Base-by-base conservation (phyloP, 169 alveolate genomes). In the Plasmodium cynomolgi region DNA sequence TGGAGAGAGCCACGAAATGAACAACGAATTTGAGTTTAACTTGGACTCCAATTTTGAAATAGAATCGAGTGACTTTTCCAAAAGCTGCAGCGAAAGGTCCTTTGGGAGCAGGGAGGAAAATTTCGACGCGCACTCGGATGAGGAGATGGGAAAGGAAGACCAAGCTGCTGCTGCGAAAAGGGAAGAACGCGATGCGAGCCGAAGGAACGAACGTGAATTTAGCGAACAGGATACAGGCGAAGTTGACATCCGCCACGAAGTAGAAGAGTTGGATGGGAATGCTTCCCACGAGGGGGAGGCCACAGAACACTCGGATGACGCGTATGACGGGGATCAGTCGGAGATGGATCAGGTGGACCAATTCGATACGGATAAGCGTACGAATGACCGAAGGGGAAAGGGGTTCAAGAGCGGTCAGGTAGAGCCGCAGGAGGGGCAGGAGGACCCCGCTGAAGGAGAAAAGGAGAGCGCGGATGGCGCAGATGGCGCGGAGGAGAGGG, bases 51-150 rank as follows among this genome's bases (percentile, higher is more conserved):
- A 50, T 47, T 91, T 91, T 73, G 92, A 91, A 71, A 91, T 91
- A 29, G 95, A 91, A 23, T 91, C 95, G 15, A 91, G 91, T 33
- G 95, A 91, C 83, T 91, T 91, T 50, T 91, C 95, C 11, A 79
- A 29, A 23, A 71, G 84, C 26, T 62, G 26, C 58, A 91, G 95
- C 83, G 95, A 71, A 7, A 82, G 62, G 44, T 91, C 92, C 44
- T 29, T 72, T 54, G 72, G 17, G 6, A 79, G 56, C 37, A 79
- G 77, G 26, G 92, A 80, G 26, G 90, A 33, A 13, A 50, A 84
- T 9, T 84, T 84, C 17, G 93, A 71, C 3, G 86, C 72, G 3
- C 20, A 71, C 37, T 26, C 41, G 34, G 62, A 81, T 72, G 90
- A 73, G 33, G 95, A 83, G 39, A 73, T 11, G 54, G 79, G 73